These are phyloP conservation scores for Hirschfeldia incana DNA, from an alignment of 345 rosid species.

Conservation along the genomic window DNA sequence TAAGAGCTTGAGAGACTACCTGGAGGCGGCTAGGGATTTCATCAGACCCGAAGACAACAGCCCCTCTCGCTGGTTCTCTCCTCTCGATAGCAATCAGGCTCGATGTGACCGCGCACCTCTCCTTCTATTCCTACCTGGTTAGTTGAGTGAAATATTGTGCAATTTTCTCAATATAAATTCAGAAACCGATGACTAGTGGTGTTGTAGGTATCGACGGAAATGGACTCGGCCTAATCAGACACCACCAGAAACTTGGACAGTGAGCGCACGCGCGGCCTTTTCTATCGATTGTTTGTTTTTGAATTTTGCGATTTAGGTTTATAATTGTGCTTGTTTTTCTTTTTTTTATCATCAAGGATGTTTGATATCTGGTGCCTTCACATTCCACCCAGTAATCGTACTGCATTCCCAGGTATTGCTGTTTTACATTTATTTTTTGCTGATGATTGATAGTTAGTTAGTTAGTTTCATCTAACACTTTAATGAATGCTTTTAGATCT, in stretches of 20 bases:
- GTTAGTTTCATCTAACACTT: background rate
- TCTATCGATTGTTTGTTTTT: background rate
- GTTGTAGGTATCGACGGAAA: slow-evolving; percentile 60
- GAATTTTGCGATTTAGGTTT: background rate
- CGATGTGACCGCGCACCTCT: slow-evolving; percentile 55
- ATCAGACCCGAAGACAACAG: slow-evolving; percentile 49
- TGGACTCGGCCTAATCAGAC: slow-evolving; percentile 64
- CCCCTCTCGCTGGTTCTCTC: slow-evolving; percentile 79
- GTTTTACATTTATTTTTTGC: background rate
- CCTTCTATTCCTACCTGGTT: slow-evolving; percentile 74
- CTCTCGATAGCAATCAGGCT: slow-evolving; percentile 52
- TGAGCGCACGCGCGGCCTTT: slow-evolving; percentile 23
- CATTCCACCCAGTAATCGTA: slow-evolving; percentile 72
- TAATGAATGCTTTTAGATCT: slow-evolving; percentile 49
- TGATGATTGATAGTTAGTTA: background rate
- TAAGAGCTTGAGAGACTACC: slow-evolving; percentile 48
- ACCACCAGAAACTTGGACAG: slow-evolving; percentile 62
- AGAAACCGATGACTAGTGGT: background rate
- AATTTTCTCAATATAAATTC: background rate
- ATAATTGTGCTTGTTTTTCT: background rate
- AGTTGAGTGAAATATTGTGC: background rate
- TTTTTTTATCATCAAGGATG: slow-evolving; percentile 49
- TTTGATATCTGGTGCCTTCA: slow-evolving; percentile 77
- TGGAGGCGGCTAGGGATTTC: slow-evolving; percentile 50
- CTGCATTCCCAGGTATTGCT: slow-evolving; percentile 57